Conservation (phyloP, 768 basidiomycete genomes). For the Suillus plorans region DNA sequence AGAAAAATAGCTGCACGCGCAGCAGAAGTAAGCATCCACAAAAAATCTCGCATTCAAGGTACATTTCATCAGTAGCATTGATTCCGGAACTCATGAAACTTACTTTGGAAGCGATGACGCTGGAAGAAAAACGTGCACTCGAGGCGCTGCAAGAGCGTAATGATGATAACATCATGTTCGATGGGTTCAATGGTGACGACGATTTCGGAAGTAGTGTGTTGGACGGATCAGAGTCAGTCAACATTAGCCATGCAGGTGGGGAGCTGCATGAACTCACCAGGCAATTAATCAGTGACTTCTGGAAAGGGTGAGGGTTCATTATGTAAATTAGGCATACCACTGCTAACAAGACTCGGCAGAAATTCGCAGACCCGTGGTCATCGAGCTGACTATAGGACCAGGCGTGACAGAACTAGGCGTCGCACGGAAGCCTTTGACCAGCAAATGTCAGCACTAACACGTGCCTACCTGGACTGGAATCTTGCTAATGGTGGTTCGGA, state of each 20-base stretch:
- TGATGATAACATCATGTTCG: background rate
- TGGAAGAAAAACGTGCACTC: background rate
- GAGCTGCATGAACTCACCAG: background rate
- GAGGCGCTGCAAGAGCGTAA: background rate
- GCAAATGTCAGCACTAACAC: background rate
- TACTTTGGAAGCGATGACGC: background rate
- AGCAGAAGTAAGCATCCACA: background rate
- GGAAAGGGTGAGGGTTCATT: background rate
- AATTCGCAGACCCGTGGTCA: background rate
- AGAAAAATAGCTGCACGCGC: background rate
- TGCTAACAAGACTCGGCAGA: background rate
- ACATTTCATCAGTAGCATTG: no score
- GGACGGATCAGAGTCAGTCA: background rate
- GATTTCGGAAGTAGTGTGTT: background rate
- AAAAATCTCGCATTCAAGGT: background rate
- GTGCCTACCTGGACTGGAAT: background rate
- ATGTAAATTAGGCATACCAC: no score
- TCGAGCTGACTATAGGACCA: background rate
- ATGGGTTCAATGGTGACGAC: background rate
- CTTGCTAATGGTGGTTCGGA: background rate
- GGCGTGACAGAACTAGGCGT: background rate
- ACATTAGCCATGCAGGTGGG: conserved; percentile 3
- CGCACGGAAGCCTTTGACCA: background rate
- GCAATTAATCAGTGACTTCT: background rate
- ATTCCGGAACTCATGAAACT: no score